phyloP scores from a whole-genome alignment of 2,329 filamentous ascomycete genomes.

The Neofusicoccum umdonicola region DNA sequence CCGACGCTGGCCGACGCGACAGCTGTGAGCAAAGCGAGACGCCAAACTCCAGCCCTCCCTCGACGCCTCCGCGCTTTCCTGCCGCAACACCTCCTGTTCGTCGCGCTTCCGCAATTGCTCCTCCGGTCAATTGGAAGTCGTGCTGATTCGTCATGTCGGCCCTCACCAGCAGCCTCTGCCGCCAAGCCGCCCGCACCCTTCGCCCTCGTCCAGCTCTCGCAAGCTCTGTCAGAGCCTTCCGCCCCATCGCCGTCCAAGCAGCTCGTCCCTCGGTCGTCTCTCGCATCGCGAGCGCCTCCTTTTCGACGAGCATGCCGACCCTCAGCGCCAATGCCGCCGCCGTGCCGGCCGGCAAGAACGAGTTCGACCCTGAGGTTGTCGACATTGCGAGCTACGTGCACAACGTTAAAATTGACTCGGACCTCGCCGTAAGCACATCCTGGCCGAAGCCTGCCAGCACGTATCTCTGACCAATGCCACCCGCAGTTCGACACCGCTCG shows the following conservation, averaged over 20 bases:
- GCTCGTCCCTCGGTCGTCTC: conserved; percentile 13
- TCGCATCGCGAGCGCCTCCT: not conserved
- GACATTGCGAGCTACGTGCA: conserved; percentile 96
- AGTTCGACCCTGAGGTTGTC: conserved; percentile 88
- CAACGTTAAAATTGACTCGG: conserved; percentile 85
- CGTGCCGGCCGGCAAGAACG: conserved; percentile 33
- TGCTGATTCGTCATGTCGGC: conserved; percentile 35
- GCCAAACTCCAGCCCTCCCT: not conserved
- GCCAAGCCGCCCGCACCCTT: conserved; percentile 36
- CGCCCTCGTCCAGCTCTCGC: conserved; percentile 30
- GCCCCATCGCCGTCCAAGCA: conserved; percentile 36
- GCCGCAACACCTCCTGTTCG: not conserved
- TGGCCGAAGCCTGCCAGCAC: not conserved
- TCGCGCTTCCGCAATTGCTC: conserved; percentile 7
- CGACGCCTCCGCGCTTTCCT: not conserved
- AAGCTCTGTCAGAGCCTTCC: conserved; percentile 31
- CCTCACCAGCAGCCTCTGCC: conserved; percentile 43
- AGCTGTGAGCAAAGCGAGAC: not conserved
- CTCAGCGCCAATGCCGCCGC: conserved; percentile 11
- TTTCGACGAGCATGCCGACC: conserved; percentile 19
- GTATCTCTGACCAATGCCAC: conserved; percentile 21
- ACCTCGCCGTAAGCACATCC: conserved; percentile 73
- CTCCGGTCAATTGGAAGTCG: conserved; percentile 11
- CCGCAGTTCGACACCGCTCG: conserved; percentile 86
- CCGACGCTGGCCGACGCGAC: conserved; percentile 1